Evolutionary conservation across 2,329 filamentous ascomycete genomes (phyloP), one percentile per base, ranked within the genome.

Genomic region (Incumbomyces lentus): DNA sequence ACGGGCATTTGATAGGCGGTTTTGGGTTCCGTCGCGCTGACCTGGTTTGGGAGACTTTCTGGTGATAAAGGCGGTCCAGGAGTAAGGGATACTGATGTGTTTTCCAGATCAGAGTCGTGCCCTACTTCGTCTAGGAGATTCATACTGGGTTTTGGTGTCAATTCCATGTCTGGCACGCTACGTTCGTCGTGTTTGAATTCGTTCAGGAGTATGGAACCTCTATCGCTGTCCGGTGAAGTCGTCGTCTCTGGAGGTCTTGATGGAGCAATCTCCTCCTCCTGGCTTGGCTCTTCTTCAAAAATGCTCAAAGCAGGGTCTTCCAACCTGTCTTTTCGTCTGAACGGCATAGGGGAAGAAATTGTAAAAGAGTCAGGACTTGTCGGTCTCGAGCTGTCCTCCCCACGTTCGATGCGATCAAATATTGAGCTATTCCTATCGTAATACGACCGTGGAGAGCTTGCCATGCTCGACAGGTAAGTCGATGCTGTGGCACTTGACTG

Each of bases 381-480:
- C 1, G 89, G 86, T 40, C 81, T 75, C 10, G 86, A 88, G 2
- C 76, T 81, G 43, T 86, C 82, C 38, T 68, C 70, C 46, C 73
- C 74, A 52, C 72, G 74, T 54, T 83, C 78, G 10, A 76, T 68
- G 29, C 79, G 75, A 61, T 95, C 90, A 58, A 95, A 95, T 39
- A 95, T 70, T 0, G 85, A 80, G 11, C 76, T 86, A 42, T 76
- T 76, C 14, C 82, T 78, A 52, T 80, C 79, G 26, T 79, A 55
- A 37, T 54, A 79, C 1, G 87, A 92, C 37, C 74, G 76, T 0
- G 92, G 89, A 3, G 90, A 95, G 56, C 82, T 88, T 1, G 88
- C 82, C 1, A 83, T 74, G 0, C 89, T 94, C 1, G 84, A 86
- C 1, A 78, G 65, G 1, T 77, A 73, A 48, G 83, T 64, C 6